These are phyloP conservation scores for Aspergillus nidulans DNA, from an alignment of 495 filamentous ascomycete genomes.

Conservation along the genomic window DNA sequence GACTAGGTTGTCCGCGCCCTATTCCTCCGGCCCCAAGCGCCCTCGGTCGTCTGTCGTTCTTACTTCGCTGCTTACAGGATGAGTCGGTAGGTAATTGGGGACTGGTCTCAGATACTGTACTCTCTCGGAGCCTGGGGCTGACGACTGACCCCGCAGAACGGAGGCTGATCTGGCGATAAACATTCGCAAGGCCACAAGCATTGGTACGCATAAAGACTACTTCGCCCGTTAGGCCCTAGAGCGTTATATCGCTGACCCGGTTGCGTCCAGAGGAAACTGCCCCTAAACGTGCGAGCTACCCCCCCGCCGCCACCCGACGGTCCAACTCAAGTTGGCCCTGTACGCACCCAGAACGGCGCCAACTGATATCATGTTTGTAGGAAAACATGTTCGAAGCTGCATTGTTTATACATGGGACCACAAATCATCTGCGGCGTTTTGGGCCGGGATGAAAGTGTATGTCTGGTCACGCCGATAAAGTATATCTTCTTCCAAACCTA, in stretches of 20 bases:
- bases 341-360: not conserved
- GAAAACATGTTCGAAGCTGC: slow-evolving; percentile 95
- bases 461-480: slow-evolving; percentile 18
- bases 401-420: slow-evolving; percentile 99
- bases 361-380: slow-evolving; percentile 29
- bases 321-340: not conserved
- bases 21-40: slow-evolving; percentile 20
- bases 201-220: slow-evolving; percentile 44
- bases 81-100: slow-evolving; percentile 40
- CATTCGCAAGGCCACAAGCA: slow-evolving; percentile 93
- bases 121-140: slow-evolving; percentile 6
- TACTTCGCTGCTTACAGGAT: slow-evolving; percentile 27
- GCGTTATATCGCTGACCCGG: slow-evolving; percentile 25
- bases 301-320: not conserved
- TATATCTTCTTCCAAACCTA: not conserved
- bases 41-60: slow-evolving; percentile 17
- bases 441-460: slow-evolving; percentile 98
- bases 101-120: not conserved
- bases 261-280: slow-evolving; percentile 73
- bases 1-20: slow-evolving; percentile 23
- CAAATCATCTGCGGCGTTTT: slow-evolving; percentile 93
- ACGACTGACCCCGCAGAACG: slow-evolving; percentile 51
- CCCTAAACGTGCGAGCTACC: slow-evolving; percentile 67
- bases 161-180: slow-evolving; percentile 92
- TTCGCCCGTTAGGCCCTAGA: not conserved